phyloP scores from a whole-genome alignment of 352 stramenopile species.

The Peronospora farinosa region DNA sequence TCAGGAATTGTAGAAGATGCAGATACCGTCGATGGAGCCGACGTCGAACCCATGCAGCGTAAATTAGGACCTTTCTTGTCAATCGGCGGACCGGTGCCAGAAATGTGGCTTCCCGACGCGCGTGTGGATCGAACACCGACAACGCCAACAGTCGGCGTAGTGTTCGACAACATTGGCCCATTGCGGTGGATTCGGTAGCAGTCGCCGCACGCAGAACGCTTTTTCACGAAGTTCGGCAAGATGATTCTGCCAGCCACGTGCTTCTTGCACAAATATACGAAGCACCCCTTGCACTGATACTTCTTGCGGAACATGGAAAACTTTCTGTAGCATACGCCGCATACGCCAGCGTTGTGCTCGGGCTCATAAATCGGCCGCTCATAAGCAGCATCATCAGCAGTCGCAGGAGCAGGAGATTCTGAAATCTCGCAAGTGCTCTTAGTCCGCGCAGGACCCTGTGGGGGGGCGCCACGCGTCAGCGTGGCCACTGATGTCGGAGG shows the following conservation, averaged over 20 bases:
- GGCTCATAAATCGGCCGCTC: constrained; percentile 36
- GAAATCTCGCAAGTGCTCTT: constrained; percentile 19
- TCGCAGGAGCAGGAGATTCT: constrained; percentile 1
- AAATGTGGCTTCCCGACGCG: constrained; percentile 21
- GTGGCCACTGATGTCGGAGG: constrained; percentile 14
- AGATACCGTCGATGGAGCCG: constrained; percentile 23
- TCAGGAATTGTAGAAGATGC: constrained; percentile 21
- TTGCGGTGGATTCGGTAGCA: constrained; percentile 64
- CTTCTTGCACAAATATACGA: constrained; percentile 69
- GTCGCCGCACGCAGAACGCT: constrained; percentile 67
- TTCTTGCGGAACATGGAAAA: constrained; percentile 84
- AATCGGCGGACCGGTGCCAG: constrained; percentile 17
- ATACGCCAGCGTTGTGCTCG: constrained; percentile 55
- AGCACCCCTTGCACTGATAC: constrained; percentile 82
- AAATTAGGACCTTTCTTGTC: constrained; percentile 26
- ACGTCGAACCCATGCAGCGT: constrained; percentile 13
- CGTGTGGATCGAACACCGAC: constrained; percentile 17
- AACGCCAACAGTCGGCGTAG: constrained; percentile 11
- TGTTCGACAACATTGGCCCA: constrained; percentile 41
- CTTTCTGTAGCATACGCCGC: constrained; percentile 80
- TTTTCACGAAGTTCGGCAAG: constrained; percentile 53
- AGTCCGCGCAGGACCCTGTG: constrained; percentile 13
- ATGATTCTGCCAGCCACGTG: constrained; percentile 72
- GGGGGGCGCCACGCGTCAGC: constrained; percentile 5
- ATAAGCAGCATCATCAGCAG: constrained; percentile 25